Base-by-base conservation (phyloP, 2,329 filamentous ascomycete genomes). In the Fusarium concolor region DNA sequence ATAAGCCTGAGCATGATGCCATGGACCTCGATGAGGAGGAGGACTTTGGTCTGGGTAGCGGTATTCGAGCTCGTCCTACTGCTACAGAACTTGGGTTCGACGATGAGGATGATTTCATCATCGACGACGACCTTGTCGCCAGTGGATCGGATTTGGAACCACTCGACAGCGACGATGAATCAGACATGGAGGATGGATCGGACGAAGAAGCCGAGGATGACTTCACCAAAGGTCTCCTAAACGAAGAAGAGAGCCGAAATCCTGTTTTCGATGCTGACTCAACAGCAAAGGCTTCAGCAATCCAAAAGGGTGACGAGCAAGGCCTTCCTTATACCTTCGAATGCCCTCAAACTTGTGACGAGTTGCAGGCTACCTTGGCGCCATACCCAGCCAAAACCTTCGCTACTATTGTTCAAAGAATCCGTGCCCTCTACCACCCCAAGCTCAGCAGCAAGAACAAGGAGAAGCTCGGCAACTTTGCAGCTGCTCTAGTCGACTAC, bases 61-160 rank as follows among this genome's bases (percentile, higher is more conserved):
- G 88, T 42, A 87, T 90, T 67, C 86, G 82, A 72, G 80, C 82
- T 53, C 82, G 84, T 24, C 84, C 83, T 31, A 88, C 87, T 10
- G 86, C 85, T 5, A 83, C 86, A 12, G 86, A 90, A 59, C 78
- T 94, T 18, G 92, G 89, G 8, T 90, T 97, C 33, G 94, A 97
- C 68, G 95, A 97, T 71, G 95, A 98, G 76, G 95, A 98, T 72
- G 93, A 97, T 72, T 98, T 98, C 73, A 77, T 95, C 26, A 89
- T 97, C 65, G 95, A 98, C 61, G 92, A 96, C 65, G 91, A 97
- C 74, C 85, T 98, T 17, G 86, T 97, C 33, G 94, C 94, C 14
- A 94, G 90, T 70, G 92, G 89, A 37, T 95, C 92, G 8, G 89
- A 90, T 38, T 74, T 89, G n/a, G 87, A 90, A 28, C 81, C 84